phyloP scores from a whole-genome alignment of 2,329 filamentous ascomycete species.

The Colletotrichum sansevieriae region DNA sequence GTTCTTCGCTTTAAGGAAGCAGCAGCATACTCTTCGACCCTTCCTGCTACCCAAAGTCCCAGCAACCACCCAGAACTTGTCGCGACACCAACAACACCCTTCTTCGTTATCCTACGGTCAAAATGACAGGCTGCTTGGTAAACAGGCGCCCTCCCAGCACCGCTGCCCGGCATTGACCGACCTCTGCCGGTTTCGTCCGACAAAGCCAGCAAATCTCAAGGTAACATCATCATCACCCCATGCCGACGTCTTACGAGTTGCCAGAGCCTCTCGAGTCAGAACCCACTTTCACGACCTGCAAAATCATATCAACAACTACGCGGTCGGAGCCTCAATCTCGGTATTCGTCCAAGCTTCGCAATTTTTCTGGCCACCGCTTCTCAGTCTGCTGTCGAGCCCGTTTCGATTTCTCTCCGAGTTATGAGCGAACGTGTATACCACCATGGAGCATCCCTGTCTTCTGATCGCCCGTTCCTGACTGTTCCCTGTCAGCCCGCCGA shows the following conservation, averaged over 20 bases:
- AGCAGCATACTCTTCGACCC: too few species aligned
- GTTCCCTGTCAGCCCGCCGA: conserved; percentile 22
- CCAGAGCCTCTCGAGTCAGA: conserved; percentile 34
- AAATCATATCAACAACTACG: not conserved
- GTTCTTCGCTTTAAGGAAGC: too few species aligned
- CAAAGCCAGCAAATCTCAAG: not conserved
- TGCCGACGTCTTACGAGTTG: conserved; percentile 30
- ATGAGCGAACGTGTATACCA: conserved; percentile 26
- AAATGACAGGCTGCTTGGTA: not conserved
- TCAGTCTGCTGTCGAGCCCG: not conserved
- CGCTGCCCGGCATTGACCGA: conserved; percentile 5
- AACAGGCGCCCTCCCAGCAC: conserved; percentile 8
- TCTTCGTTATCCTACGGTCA: too few species aligned
- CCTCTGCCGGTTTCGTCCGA: conserved; percentile 31
- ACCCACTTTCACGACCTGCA: conserved; percentile 19
- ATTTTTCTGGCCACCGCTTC: not conserved
- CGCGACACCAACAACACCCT: too few species aligned
- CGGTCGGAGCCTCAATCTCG: conserved; percentile 34
- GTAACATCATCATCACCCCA: conserved; percentile 40
- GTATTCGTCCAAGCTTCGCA: conserved; percentile 27
- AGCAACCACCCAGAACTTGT: too few species aligned
- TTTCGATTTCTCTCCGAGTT: conserved; percentile 30
- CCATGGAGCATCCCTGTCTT: conserved; percentile 16
- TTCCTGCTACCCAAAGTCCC: not conserved
- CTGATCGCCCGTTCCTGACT: not conserved